phyloP scores from a whole-genome alignment of 2,329 filamentous ascomycete genomes.

The Trichoderma atrobrunneum region DNA sequence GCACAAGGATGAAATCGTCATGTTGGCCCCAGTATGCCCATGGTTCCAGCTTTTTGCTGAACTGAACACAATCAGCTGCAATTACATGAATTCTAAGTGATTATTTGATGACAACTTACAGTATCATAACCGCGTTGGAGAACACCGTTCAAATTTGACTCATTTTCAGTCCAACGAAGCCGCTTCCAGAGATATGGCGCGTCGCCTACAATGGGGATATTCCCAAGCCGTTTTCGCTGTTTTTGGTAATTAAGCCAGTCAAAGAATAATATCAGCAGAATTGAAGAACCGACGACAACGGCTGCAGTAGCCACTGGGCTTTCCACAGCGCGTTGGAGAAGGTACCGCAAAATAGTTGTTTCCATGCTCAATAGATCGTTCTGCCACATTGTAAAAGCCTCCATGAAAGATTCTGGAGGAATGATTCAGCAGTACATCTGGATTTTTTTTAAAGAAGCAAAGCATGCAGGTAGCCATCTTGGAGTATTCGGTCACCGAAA shows the following conservation, averaged over 20 bases:
- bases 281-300: neutral
- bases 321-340: neutral
- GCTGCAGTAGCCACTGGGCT: neutral
- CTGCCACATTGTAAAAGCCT: neutral
- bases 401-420: neutral
- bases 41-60: constrained; percentile 9
- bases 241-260: constrained; percentile 11
- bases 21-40: constrained; percentile 16
- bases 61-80: neutral
- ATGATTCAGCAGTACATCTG: neutral
- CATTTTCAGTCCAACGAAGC: constrained; percentile 14
- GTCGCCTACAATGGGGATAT: constrained; percentile 6
- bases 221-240: neutral
- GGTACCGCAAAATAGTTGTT: neutral
- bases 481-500: neutral
- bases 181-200: constrained; percentile 16
- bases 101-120: neutral
- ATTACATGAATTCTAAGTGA: neutral
- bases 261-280: neutral
- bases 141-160: neutral
- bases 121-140: constrained; percentile 10
- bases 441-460: neutral
- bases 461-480: neutral
- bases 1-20: constrained; percentile 14
- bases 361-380: neutral